These are phyloP conservation scores for Apiotrichum gracile DNA, from an alignment of 1,284 basidiomycete species.

Conservation along the genomic window DNA sequence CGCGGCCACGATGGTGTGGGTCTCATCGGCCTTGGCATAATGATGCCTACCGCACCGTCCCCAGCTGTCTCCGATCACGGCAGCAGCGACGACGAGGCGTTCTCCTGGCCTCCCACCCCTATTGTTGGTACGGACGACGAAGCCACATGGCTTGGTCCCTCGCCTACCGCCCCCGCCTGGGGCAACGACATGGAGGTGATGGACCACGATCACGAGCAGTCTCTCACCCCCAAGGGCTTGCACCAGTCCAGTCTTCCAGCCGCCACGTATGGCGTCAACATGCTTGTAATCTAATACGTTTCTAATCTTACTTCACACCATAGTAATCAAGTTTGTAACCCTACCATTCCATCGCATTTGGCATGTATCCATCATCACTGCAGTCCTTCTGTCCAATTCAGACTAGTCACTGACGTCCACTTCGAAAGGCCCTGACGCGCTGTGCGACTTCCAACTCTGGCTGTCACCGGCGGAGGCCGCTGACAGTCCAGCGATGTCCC, in stretches of 20 bases:
- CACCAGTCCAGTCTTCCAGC: background rate
- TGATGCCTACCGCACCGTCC: constrained; percentile 6
- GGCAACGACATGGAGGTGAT: background rate
- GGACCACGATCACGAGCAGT: background rate
- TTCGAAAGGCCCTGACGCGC: too few relatives aligned
- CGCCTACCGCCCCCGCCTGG: background rate
- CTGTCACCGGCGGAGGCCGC: too few relatives aligned
- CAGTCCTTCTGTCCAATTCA: too few relatives aligned
- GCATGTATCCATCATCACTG: background rate
- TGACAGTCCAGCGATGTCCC: too few relatives aligned
- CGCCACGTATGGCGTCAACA: background rate
- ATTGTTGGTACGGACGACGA: constrained; percentile 4
- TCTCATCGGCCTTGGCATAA: constrained; percentile 17
- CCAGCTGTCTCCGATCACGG: constrained; percentile 7
- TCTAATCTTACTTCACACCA: background rate
- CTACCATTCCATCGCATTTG: background rate
- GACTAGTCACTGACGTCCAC: too few relatives aligned
- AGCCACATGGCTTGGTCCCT: background rate
- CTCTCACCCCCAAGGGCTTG: background rate
- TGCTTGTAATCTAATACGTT: background rate
- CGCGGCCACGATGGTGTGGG: constrained; percentile 1
- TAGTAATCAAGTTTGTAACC: background rate
- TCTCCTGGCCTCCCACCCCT: constrained; percentile 14
- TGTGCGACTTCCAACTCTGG: too few relatives aligned
- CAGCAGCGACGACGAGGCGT: constrained; percentile 11